Conservation (phyloP, 1,284 basidiomycete genomes). For the Fomitopsis betulina region DNA sequence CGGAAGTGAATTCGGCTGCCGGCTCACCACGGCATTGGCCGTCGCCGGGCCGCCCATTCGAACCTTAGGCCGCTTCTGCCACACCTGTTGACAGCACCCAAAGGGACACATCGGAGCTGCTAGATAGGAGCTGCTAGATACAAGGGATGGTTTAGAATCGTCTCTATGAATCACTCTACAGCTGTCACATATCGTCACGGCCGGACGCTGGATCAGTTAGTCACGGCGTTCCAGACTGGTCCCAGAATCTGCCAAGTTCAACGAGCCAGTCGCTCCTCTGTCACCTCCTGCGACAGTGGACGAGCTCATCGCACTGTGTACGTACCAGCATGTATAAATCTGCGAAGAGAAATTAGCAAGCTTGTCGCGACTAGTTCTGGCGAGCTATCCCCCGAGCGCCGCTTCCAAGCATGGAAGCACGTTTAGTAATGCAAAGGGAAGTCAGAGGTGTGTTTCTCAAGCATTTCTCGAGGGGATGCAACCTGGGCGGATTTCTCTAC, state of each 20-base stretch:
- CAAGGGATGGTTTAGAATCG: neutral
- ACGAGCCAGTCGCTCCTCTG: no score
- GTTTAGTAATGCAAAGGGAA: no score
- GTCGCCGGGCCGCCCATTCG: neutral
- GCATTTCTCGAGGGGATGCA: no score
- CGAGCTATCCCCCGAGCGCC: neutral
- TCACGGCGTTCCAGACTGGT: neutral
- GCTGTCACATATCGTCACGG: neutral
- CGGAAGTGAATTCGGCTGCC: neutral
- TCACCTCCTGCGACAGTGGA: neutral
- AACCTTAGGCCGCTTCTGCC: no score
- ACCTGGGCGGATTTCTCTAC: no score
- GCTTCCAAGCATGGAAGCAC: no score
- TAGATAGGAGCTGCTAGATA: no score
- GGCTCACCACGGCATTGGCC: neutral
- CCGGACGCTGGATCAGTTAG: neutral
- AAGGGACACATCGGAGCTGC: no score
- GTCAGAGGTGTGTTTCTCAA: no score
- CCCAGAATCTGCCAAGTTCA: no score
- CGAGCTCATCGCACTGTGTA: neutral
- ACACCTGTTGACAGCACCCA: no score
- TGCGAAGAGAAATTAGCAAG: neutral
- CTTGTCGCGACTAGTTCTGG: neutral
- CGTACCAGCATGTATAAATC: neutral
- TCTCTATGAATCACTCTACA: neutral